Evolutionary conservation across 495 filamentous ascomycete species (phyloP).

Genomic region (Glonium stellatum): DNA sequence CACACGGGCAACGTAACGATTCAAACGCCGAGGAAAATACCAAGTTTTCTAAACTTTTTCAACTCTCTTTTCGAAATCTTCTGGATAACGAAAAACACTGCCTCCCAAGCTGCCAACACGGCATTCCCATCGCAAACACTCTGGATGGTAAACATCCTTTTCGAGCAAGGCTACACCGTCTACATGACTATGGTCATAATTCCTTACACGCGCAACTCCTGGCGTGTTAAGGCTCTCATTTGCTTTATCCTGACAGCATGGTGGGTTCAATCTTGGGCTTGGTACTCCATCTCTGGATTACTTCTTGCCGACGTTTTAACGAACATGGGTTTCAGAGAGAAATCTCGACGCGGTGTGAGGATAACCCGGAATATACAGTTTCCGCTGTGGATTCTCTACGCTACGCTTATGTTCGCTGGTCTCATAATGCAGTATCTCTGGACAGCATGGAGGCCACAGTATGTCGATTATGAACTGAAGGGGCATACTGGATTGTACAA

Average conservation of each 20-base stretch:
- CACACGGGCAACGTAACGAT: constrained; percentile 29
- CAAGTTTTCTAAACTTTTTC: constrained; percentile 34
- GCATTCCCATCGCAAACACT: constrained; percentile 36
- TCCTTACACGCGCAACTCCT: constrained; percentile 33
- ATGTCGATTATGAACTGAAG: constrained; percentile 27
- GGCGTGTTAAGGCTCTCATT: constrained; percentile 32
- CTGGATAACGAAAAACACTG: constrained; percentile 31
- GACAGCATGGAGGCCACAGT: constrained; percentile 31
- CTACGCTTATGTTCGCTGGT: constrained; percentile 27
- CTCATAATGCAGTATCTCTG: constrained; percentile 36
- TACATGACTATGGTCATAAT: constrained; percentile 38
- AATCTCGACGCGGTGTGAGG: constrained; percentile 20
- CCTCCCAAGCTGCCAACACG: constrained; percentile 29
- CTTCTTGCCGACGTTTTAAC: constrained; percentile 34
- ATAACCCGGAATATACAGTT: constrained; percentile 7
- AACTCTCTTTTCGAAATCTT: constrained; percentile 39
- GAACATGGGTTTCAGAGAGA: constrained; percentile 34
- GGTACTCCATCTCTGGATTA: constrained; percentile 35
- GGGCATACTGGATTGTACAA: constrained; percentile 36
- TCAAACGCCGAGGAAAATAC: constrained; percentile 20
- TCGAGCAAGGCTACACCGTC: constrained; percentile 37
- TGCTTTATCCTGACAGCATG: constrained; percentile 36
- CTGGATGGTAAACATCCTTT: constrained; percentile 35
- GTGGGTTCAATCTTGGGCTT: constrained; percentile 39
- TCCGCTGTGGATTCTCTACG: constrained; percentile 25